Percentiles rank a stretch among this genome's conserved stretches.
phyloP scores from a whole-genome alignment of 2,329 filamentous ascomycete species.

The Grosmannia serpens region DNA sequence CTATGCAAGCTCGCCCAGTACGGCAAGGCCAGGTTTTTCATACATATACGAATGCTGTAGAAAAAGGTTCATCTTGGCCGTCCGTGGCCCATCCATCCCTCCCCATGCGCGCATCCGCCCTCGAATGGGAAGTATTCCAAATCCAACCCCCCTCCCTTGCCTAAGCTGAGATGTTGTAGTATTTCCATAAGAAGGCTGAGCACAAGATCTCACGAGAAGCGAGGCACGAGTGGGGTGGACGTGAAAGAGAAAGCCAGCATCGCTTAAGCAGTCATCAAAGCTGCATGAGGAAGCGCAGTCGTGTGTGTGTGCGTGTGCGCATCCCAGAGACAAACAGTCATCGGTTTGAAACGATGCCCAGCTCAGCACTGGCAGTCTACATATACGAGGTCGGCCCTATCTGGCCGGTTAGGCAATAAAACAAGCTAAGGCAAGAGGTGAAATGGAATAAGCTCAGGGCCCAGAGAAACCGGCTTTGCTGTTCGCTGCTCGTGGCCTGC shows the following conservation, averaged over 20 bases:
- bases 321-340: neutral
- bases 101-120: neutral
- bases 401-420: neutral
- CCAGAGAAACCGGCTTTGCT: neutral
- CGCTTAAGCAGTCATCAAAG: neutral
- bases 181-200: neutral
- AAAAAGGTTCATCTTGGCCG: neutral
- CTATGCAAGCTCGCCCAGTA: neutral
- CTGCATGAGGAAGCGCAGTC: neutral
- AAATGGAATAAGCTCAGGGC: neutral
- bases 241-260: neutral
- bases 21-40: neutral
- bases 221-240: neutral
- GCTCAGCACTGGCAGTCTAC: neutral
- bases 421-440: neutral
- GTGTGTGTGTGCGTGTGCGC: neutral
- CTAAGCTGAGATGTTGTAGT: neutral
- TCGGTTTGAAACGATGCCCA: neutral
- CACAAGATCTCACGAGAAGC: neutral
- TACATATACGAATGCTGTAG: neutral
- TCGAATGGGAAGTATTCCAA: too few relatives aligned
- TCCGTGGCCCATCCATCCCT: neutral
- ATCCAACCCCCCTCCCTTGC: neutral
- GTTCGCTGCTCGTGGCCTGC: too few relatives aligned
- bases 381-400: neutral